Base-by-base conservation (phyloP, 495 filamentous ascomycete species). In the Cenococcum geophilum region DNA sequence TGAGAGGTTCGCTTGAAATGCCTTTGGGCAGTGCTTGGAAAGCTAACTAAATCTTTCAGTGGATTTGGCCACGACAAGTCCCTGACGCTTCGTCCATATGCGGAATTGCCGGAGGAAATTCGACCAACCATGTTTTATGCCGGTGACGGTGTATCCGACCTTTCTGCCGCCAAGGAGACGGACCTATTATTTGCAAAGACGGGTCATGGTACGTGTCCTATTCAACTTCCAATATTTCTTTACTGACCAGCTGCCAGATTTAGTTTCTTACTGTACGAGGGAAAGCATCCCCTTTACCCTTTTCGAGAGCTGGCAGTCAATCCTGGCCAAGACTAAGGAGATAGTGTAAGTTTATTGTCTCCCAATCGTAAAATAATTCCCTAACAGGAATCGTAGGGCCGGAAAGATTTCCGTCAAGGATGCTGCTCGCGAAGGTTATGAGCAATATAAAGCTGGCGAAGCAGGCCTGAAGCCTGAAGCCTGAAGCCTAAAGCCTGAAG, bases 41-140 rank as follows among this genome's bases (percentile, higher is more conserved):
- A 47, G 27, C 36, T 52, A 61, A 52, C 11, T 8, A 37, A 5
- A 56, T 18, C 25, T 59, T 27, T 27, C 52, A 92, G 88, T 67
- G 80, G 83, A 52, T 93, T 92, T 66, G 92, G 92, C 10, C 92
- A 98, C 67, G 92, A 98, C 79, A 97, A 98, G 80, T 89, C 85
- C 32, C 74, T 90, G 37, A 88, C 89, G 64, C 91, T 98, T 67
- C 84, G 88, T 64, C 88, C 86, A 1, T 97, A 96, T 71, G 82
- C 86, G 70, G 73, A 48, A 61, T 79, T 93, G 11, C 86, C 89
- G 0, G 79, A 80, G 4, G 74, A 76, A 16, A 76, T 85, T 59
- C 78, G 90, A 56, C 91, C 91, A 0, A 82, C 80, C 10, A 80
- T 95, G 72, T 86, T 96, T 63, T 96, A 96, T 66, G 91, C 91